Conservation (phyloP, 495 filamentous ascomycete genomes). For the Hamigera avellanea region DNA sequence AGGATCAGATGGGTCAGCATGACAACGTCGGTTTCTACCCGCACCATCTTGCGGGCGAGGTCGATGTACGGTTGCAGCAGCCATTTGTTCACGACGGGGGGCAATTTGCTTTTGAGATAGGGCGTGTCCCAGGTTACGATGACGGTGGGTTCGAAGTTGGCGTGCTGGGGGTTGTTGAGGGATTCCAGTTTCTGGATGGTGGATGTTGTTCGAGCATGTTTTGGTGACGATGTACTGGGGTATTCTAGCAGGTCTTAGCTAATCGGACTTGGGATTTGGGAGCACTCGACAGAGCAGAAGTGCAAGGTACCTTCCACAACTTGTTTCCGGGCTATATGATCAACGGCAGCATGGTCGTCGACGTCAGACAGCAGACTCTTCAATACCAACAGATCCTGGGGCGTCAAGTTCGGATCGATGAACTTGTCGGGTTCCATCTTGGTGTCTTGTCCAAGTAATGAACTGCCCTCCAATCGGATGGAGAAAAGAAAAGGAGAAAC, state of each 20-base stretch:
- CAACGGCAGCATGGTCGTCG: slow-evolving; percentile 10
- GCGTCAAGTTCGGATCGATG: slow-evolving; percentile 37
- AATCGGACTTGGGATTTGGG: slow-evolving; percentile 12
- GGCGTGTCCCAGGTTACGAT: slow-evolving; percentile 39
- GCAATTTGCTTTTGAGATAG: slow-evolving; percentile 21
- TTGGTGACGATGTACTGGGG: no score
- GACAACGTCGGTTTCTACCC: slow-evolving; percentile 55
- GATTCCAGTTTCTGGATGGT: slow-evolving; percentile 31
- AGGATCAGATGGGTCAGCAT: slow-evolving; percentile 67
- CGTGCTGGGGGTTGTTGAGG: slow-evolving; percentile 38
- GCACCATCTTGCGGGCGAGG: slow-evolving; percentile 42
- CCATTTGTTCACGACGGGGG: slow-evolving; percentile 26
- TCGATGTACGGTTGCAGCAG: slow-evolving; percentile 45
- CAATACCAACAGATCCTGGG: slow-evolving; percentile 38
- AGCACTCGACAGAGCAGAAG: slow-evolving; percentile 10
- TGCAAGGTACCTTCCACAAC: slow-evolving; percentile 4
- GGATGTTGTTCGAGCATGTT: no score
- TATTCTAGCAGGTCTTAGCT: no score
- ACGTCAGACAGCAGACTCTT: slow-evolving; percentile 25
- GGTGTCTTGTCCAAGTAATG: no score
- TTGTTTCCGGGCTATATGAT: slow-evolving; percentile 7
- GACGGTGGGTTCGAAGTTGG: slow-evolving; percentile 42
- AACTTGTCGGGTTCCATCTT: slow-evolving; percentile 26
- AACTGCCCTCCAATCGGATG: no score
- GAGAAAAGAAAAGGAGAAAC: no score